Percentiles rank a stretch among this genome's conserved stretches.
These are phyloP conservation scores for Geotrichum citri-aurantii DNA, from an alignment of 1,139 yeast genomes.

Conservation along the genomic window DNA sequence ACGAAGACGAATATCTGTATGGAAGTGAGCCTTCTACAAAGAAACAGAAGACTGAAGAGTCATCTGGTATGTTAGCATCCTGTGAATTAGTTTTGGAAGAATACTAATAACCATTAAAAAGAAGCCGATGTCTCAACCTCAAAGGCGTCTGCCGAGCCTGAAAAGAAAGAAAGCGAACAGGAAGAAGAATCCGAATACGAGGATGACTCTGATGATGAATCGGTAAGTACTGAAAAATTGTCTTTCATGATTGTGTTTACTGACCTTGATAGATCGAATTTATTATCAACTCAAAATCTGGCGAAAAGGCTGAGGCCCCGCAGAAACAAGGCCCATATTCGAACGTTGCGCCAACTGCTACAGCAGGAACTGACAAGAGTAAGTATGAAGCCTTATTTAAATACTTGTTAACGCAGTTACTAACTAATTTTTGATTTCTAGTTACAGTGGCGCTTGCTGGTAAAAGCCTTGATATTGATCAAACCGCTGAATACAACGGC, in stretches of 20 bases:
- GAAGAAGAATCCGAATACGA: constrained; percentile 18
- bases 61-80: not conserved
- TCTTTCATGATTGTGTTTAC: not conserved
- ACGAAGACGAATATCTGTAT: constrained; percentile 80
- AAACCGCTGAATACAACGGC: constrained; percentile 76
- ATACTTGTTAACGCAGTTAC: constrained; percentile 17
- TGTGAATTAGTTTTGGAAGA: constrained; percentile 5
- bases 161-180: not conserved
- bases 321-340: constrained; percentile 29
- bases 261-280: constrained; percentile 45
- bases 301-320: constrained; percentile 35
- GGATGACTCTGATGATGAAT: constrained; percentile 21
- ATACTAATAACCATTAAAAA: constrained; percentile 14
- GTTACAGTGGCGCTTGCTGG: not conserved
- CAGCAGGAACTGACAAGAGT: constrained; percentile 13
- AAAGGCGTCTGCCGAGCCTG: not conserved
- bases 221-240: not conserved
- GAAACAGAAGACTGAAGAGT: constrained; percentile 29
- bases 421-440: not conserved
- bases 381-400: constrained; percentile 20
- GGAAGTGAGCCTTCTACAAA: constrained; percentile 59
- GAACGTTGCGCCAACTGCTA: constrained; percentile 21
- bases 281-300: constrained; percentile 48
- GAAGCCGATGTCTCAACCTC: not conserved
- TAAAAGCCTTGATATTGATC: constrained; percentile 59